Percentiles rank a stretch among this genome's conserved stretches.
Conservation (phyloP, 2,329 filamentous ascomycete species). For the Aspergillus awamori region DNA sequence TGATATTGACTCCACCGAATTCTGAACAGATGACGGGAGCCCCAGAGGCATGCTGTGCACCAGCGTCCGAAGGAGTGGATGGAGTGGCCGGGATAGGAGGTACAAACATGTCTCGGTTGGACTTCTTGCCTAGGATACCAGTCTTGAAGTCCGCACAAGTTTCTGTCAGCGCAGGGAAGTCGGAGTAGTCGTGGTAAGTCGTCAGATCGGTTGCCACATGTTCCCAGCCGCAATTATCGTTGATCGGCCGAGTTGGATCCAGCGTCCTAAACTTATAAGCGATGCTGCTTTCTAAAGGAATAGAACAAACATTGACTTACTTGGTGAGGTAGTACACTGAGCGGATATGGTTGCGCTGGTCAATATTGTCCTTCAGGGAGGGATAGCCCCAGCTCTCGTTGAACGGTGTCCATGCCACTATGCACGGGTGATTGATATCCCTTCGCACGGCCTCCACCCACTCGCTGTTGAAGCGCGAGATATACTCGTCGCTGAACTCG, state of each 20-base stretch:
- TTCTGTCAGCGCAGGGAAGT: conserved; percentile 58
- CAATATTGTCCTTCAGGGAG: conserved; percentile 56
- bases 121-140: conserved; percentile 58
- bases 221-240: conserved; percentile 74
- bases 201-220: conserved; percentile 66
- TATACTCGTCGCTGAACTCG: conserved; percentile 61
- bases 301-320: conserved; percentile 31
- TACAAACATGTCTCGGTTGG: conserved; percentile 59
- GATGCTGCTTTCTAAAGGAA: neutral
- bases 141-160: conserved; percentile 56
- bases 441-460: conserved; percentile 65
- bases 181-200: conserved; percentile 70
- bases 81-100: conserved; percentile 41
- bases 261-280: conserved; percentile 45
- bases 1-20: conserved; percentile 70
- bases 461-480: conserved; percentile 64
- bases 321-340: conserved; percentile 67
- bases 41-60: conserved; percentile 55
- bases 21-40: conserved; percentile 68
- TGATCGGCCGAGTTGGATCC: conserved; percentile 66
- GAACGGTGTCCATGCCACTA: conserved; percentile 69
- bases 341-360: conserved; percentile 67
- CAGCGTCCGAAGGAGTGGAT: conserved; percentile 46
- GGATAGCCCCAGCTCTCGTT: conserved; percentile 69
- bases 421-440: conserved; percentile 66